Evolutionary conservation across 2,329 filamentous ascomycete genomes (phyloP), one percentile per base, ranked within the genome.

Genomic region (Colletotrichum sansevieriae): DNA sequence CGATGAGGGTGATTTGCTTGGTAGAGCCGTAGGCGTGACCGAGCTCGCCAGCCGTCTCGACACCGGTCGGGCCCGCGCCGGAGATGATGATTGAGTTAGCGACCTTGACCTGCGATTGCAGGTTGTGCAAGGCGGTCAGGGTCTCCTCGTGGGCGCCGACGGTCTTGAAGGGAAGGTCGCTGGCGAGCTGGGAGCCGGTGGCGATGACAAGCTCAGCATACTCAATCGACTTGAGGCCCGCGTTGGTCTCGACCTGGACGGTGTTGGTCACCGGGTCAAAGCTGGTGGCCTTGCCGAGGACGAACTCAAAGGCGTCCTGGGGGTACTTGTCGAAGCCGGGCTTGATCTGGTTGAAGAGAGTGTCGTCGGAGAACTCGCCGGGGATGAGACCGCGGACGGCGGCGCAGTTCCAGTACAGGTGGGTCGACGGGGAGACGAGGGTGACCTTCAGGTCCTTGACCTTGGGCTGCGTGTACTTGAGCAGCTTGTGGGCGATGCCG

Each of bases 141-240:
- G 80, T 80, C 37, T 82, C 78, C 70, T 85, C 81, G 72, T 84
- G 79, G 13, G 78, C 80, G 68, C 82, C 83, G 37, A 80, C 71
- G 25, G 78, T 79, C 73, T 88, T 88, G 75, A 85, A 84, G 2
- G 85, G 84, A 29, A 83, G 72, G 22, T 73, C 71, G 59, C 73
- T 78, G n/a, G 78, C 73, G 37, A 79, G 73, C 35, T 81, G 80
- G n/a, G 86, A 79, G 13, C 86, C 86, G 2, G 87, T 90, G 10
- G 87, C 86, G 49, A 90, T 76, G 68, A 90, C 74, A 12, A 89
- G 78, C 22, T 81, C 82, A 71, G 88, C 81, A 73, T 89, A 90
- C 20, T 69, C 68, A 63, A 88, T 73, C 11, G 76, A 76, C 6
- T 78, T 76, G n/a, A 73, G 72, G 5, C 77, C 79, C 4, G 75